phyloP scores from a whole-genome alignment of 768 basidiomycete species.

The Chalciporus sphaerocephalus region DNA sequence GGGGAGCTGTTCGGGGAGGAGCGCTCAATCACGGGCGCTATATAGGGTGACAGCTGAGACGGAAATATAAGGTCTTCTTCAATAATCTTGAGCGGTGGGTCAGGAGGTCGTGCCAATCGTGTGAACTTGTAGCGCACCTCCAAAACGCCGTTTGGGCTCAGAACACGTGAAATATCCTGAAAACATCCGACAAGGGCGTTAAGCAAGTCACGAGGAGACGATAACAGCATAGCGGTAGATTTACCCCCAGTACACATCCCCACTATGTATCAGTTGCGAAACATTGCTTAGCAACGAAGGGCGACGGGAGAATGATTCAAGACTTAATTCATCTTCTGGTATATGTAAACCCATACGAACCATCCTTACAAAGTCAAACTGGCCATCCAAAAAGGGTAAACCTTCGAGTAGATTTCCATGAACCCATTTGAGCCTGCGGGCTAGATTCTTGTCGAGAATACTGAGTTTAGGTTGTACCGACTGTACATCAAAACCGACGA shows the following conservation, averaged over 20 bases:
- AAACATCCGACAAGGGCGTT: conserved; percentile 4
- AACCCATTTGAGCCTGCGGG: conserved; percentile 57
- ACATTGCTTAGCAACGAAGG: conserved; percentile 15
- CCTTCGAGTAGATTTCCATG: conserved; percentile 64
- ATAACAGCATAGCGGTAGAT: conserved; percentile 11
- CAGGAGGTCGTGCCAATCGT: background rate
- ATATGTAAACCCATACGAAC: conserved; percentile 61
- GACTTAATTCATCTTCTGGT: conserved; percentile 65
- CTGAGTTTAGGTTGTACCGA: conserved; percentile 48
- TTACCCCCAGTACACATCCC: conserved; percentile 62
- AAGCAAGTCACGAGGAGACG: conserved; percentile 11
- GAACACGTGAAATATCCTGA: conserved; percentile 65
- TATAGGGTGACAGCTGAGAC: conserved; percentile 26
- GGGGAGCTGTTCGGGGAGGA: conserved; percentile 24
- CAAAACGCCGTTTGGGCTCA: conserved; percentile 56
- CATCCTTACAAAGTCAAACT: conserved; percentile 67
- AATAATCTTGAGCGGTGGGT: conserved; percentile 45
- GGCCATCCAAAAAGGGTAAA: conserved; percentile 51
- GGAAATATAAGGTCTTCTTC: conserved; percentile 77
- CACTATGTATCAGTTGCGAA: conserved; percentile 43
- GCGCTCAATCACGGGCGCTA: conserved; percentile 1
- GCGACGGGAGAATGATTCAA: background rate
- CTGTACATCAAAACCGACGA: conserved; percentile 59
- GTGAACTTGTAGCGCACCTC: conserved; percentile 45
- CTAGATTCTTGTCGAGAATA: conserved; percentile 37